A percentile compares a stretch with the other conserved stretches of the same genome.
Conservation (phyloP, 192 early-diverging fungal species). For the Coemansia sp. region DNA sequence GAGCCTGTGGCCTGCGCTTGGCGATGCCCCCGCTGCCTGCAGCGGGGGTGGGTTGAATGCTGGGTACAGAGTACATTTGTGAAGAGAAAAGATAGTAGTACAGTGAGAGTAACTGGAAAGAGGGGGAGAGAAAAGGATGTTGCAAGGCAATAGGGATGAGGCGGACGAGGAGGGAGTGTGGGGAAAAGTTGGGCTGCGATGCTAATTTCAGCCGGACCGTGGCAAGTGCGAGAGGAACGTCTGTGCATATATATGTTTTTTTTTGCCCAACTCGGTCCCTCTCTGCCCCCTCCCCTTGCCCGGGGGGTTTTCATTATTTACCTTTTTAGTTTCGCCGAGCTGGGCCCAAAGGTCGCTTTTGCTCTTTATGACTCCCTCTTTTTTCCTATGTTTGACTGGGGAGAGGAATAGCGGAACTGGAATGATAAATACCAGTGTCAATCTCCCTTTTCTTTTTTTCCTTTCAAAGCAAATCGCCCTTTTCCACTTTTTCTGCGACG, state of each 20-base stretch:
- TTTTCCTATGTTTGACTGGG: neutral
- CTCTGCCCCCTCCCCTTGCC: neutral
- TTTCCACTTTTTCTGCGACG: neutral
- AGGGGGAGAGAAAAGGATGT: neutral
- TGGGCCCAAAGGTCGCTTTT: neutral
- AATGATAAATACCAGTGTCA: constrained; percentile 6
- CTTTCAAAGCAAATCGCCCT: neutral
- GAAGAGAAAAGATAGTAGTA: neutral
- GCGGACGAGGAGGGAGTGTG: neutral
- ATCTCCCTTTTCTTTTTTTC: neutral
- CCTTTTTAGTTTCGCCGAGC: constrained; percentile 11
- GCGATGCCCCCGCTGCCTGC: constrained; percentile 9
- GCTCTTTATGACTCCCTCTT: constrained; percentile 2
- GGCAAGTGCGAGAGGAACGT: neutral
- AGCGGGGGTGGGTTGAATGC: neutral
- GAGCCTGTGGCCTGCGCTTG: constrained; percentile 4
- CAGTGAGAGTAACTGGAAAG: neutral
- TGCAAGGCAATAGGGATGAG: neutral
- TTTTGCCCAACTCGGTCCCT: neutral
- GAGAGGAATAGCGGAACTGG: neutral
- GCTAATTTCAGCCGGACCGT: constrained; percentile 5
- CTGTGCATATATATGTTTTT: neutral
- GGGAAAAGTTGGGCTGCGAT: neutral
- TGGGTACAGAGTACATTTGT: constrained; percentile 4
- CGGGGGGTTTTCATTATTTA: constrained; percentile 13